A percentile compares a stretch with the other conserved stretches of the same genome.
Conservation (phyloP, 306 rosid genomes). For the Inga laurina region DNA sequence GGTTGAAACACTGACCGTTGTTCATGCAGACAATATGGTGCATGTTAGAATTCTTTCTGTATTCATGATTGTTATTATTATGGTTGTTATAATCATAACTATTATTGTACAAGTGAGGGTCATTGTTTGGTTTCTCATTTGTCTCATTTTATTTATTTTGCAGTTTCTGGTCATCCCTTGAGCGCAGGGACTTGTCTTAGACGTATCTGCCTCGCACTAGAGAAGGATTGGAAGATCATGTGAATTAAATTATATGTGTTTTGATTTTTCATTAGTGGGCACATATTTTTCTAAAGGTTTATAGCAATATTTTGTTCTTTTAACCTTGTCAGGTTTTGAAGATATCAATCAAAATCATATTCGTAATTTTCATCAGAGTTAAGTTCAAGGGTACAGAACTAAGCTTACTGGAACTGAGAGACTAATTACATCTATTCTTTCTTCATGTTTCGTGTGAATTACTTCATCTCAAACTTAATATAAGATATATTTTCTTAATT, state of each 20-base stretch:
- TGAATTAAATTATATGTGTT: neutral
- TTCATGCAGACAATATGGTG: neutral
- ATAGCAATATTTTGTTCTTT: neutral
- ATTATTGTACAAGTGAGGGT: neutral
- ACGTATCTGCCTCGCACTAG: conserved; percentile 20
- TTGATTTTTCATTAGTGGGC: neutral
- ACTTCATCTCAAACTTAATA: too few relatives aligned
- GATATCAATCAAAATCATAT: neutral
- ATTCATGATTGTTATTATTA: neutral
- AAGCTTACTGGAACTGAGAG: neutral
- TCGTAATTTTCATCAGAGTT: neutral
- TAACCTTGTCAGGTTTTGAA: neutral
- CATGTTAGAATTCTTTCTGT: neutral
- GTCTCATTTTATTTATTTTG: neutral
- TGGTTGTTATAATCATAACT: neutral
- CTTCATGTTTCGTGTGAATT: too few relatives aligned
- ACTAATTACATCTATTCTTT: too few relatives aligned
- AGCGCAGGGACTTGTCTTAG: conserved; percentile 26
- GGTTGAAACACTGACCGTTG: neutral
- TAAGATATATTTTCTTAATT: too few relatives aligned
- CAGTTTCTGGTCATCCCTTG: conserved; percentile 31
- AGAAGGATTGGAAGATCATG: conserved; percentile 24
- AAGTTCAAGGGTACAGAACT: neutral
- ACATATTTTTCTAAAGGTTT: neutral
- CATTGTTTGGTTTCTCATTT: neutral